A percentile compares a stretch with the other conserved stretches of the same genome.
These are phyloP conservation scores for Cyberlindnera veronae DNA, from an alignment of 805 yeast genomes.

Conservation along the genomic window DNA sequence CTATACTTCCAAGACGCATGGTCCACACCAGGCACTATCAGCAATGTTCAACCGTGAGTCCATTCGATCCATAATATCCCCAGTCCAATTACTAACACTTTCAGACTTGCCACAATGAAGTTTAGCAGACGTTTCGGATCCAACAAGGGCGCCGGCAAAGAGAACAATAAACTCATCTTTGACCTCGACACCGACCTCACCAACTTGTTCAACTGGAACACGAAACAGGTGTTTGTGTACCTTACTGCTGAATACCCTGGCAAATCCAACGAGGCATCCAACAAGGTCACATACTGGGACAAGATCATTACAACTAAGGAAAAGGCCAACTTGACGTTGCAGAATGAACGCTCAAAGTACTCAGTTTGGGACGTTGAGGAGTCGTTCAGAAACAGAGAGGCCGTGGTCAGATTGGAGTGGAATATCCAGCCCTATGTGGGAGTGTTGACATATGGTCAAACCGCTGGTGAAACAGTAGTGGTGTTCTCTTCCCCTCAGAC, in stretches of 20 bases:
- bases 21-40: slow-evolving; percentile 35
- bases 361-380: slow-evolving; percentile 83
- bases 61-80: background rate
- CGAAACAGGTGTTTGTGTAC: slow-evolving; percentile 92
- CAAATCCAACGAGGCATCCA: slow-evolving; percentile 36
- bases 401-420: slow-evolving; percentile 75
- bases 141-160: slow-evolving; percentile 61
- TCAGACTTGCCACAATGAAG: slow-evolving; percentile 40
- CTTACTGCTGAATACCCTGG: slow-evolving; percentile 77
- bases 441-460: slow-evolving; percentile 65
- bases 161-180: slow-evolving; percentile 67
- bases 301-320: slow-evolving; percentile 59
- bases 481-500: slow-evolving; percentile 19
- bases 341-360: slow-evolving; percentile 63
- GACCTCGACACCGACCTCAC: slow-evolving; percentile 73
- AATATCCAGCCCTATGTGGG: slow-evolving; percentile 93
- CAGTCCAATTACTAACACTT: slow-evolving; percentile 15
- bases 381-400: slow-evolving; percentile 54
- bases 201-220: slow-evolving; percentile 91
- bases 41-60: slow-evolving; percentile 34
- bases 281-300: slow-evolving; percentile 89
- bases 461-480: slow-evolving; percentile 28
- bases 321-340: slow-evolving; percentile 54
- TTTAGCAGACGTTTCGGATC: slow-evolving; percentile 68
- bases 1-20: slow-evolving; percentile 45